Evolutionary conservation across 306 rosid species (phyloP).

Genomic region (Clitoria ternatea): DNA sequence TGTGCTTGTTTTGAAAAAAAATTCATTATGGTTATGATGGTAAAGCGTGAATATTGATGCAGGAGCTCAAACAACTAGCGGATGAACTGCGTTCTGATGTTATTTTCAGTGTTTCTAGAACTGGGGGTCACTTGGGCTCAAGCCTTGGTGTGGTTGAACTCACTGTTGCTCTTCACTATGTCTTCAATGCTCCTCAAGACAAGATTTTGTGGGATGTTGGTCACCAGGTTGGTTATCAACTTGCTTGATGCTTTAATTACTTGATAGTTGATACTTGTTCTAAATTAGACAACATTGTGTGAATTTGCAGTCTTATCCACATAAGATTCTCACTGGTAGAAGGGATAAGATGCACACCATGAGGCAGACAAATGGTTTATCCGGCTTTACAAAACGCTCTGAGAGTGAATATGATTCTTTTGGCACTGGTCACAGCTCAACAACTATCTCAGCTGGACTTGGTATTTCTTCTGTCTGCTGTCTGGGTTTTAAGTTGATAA

Average conservation of each 20-base stretch:
- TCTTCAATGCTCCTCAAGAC: slow-evolving; percentile 85
- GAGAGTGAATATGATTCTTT: slow-evolving; percentile 94
- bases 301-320: slow-evolving; percentile 80
- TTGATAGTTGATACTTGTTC: background rate
- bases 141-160: slow-evolving; percentile 97
- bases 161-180: slow-evolving; percentile 94
- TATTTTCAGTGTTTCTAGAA: slow-evolving; percentile 87
- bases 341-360: slow-evolving; percentile 84
- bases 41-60: slow-evolving; percentile 8
- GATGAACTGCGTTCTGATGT: slow-evolving; percentile 94
- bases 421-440: slow-evolving; percentile 97
- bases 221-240: slow-evolving; percentile 66
- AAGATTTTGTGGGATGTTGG: slow-evolving; percentile 97
- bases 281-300: background rate
- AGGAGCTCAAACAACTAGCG: slow-evolving; percentile 89
- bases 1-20: background rate
- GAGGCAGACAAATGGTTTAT: slow-evolving; percentile 85
- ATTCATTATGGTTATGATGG: background rate
- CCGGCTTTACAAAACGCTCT: slow-evolving; percentile 87
- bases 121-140: slow-evolving; percentile 98
- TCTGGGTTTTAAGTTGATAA: background rate
- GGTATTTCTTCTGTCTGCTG: slow-evolving; percentile 48
- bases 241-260: background rate
- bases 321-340: slow-evolving; percentile 93
- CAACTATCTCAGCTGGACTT: slow-evolving; percentile 98